Conservation (phyloP, 176 grass and related monocot species). For the Hsuehochloa calcarea region DNA sequence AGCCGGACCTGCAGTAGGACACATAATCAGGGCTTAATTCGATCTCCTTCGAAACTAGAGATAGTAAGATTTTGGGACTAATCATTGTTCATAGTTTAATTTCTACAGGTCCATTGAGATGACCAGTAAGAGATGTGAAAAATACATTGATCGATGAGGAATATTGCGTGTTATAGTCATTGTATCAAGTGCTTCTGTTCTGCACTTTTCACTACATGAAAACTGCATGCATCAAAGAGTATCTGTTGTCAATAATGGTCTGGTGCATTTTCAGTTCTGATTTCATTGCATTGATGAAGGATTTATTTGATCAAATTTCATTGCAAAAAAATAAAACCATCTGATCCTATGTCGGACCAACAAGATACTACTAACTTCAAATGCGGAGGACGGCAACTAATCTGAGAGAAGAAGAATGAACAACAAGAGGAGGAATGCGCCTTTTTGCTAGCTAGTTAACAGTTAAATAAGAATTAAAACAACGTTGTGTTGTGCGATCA, state of each 20-base stretch:
- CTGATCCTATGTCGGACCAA: background rate
- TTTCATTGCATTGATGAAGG: too few species aligned
- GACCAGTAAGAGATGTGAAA: background rate
- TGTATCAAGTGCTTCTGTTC: too few species aligned
- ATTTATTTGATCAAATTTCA: too few species aligned
- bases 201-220: too few species aligned
- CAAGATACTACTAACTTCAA: background rate
- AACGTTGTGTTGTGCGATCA: background rate
- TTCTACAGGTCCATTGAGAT: background rate
- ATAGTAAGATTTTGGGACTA: background rate
- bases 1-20: conserved; percentile 37
- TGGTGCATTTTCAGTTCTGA: too few species aligned
- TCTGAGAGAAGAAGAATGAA: background rate
- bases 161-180: too few species aligned
- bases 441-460: too few species aligned
- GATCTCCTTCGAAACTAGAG: background rate
- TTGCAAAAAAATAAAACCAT: background rate
- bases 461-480: too few species aligned
- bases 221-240: too few species aligned
- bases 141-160: too few species aligned
- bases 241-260: too few species aligned
- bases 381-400: background rate
- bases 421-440: background rate
- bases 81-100: background rate
- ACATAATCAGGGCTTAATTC: conserved; percentile 1